These are phyloP conservation scores for Beauveria medogensis DNA, from an alignment of 2,329 filamentous ascomycete species.

Conservation along the genomic window DNA sequence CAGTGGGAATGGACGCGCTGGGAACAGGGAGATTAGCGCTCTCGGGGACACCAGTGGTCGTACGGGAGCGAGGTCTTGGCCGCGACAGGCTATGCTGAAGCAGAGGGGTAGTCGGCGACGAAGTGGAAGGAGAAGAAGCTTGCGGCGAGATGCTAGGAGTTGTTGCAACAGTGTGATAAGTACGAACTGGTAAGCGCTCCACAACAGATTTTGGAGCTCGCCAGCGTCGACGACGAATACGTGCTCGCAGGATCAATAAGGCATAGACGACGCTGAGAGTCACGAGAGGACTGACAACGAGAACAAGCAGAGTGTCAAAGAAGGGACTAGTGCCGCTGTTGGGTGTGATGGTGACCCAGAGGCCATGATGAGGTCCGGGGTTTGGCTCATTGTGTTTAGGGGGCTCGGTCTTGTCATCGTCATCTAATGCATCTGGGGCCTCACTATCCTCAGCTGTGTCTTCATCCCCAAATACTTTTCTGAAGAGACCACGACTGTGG, in stretches of 20 bases:
- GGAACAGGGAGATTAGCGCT: constrained; percentile 37
- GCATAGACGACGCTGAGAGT: constrained; percentile 91
- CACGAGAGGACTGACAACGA: constrained; percentile 90
- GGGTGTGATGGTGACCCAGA: constrained; percentile 95
- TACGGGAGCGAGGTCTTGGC: constrained; percentile 55
- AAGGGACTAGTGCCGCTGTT: constrained; percentile 86
- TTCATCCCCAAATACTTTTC: constrained; percentile 42
- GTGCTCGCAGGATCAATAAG: constrained; percentile 75
- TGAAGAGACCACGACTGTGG: constrained; percentile 30
- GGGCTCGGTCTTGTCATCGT: constrained; percentile 17
- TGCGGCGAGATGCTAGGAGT: constrained; percentile 47
- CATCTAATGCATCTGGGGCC: constrained; percentile 16
- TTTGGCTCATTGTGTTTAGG: constrained; percentile 14
- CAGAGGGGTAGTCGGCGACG: constrained; percentile 72
- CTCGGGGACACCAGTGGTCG: constrained; percentile 53
- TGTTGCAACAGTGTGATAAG: constrained; percentile 76
- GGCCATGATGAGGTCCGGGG: constrained; percentile 50
- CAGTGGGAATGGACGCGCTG: constrained; percentile 33
- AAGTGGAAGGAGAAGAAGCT: constrained; percentile 53
- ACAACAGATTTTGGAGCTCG: constrained; percentile 96
- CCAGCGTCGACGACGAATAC: constrained; percentile 85
- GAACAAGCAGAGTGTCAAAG: constrained; percentile 89
- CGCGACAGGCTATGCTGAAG: constrained; percentile 51
- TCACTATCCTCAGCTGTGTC: constrained; percentile 15
- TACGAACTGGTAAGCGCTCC: constrained; percentile 86